Conservation (phyloP, 306 rosid species). For the Glycyrrhiza uralensis region DNA sequence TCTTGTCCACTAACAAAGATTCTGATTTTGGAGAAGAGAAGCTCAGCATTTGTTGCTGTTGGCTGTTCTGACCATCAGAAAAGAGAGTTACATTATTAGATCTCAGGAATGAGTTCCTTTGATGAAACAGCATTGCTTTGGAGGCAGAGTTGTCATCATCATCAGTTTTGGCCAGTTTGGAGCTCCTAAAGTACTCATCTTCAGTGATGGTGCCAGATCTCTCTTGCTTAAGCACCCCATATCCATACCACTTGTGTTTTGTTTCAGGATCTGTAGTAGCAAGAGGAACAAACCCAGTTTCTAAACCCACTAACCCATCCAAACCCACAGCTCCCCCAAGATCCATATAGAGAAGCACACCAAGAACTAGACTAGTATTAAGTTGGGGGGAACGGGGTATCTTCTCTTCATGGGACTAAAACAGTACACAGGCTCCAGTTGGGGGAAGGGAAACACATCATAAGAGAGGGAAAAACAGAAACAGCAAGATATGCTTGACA, state of each 20-base stretch:
- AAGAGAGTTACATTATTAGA: slow-evolving; percentile 45
- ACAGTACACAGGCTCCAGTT: background rate
- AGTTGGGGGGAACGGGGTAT: slow-evolving; percentile 25
- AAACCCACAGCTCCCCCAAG: slow-evolving; percentile 66
- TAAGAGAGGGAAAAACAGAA: background rate
- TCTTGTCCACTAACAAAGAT: slow-evolving; percentile 23
- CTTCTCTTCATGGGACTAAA: slow-evolving; percentile 21
- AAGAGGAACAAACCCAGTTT: slow-evolving; percentile 36
- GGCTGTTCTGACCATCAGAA: slow-evolving; percentile 34
- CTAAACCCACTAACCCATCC: slow-evolving; percentile 67
- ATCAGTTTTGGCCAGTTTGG: slow-evolving; percentile 41
- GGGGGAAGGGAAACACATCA: slow-evolving; percentile 30
- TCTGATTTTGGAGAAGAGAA: slow-evolving; percentile 73
- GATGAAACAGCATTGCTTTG: slow-evolving; percentile 31
- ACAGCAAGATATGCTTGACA: background rate
- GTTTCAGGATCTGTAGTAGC: slow-evolving; percentile 59
- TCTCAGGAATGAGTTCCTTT: slow-evolving; percentile 30
- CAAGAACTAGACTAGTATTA: background rate
- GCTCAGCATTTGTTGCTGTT: slow-evolving; percentile 57
- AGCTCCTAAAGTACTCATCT: slow-evolving; percentile 50
- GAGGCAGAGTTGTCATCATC: slow-evolving; percentile 19
- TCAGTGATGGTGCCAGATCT: slow-evolving; percentile 52
- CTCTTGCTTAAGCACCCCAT: slow-evolving; percentile 56
- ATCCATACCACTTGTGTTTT: slow-evolving; percentile 64
- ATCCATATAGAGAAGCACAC: slow-evolving; percentile 50